A percentile compares a stretch with the other conserved stretches of the same genome.
Conservation (phyloP, 164 flowering plant genomes). For the Macadamia tetraphylla region DNA sequence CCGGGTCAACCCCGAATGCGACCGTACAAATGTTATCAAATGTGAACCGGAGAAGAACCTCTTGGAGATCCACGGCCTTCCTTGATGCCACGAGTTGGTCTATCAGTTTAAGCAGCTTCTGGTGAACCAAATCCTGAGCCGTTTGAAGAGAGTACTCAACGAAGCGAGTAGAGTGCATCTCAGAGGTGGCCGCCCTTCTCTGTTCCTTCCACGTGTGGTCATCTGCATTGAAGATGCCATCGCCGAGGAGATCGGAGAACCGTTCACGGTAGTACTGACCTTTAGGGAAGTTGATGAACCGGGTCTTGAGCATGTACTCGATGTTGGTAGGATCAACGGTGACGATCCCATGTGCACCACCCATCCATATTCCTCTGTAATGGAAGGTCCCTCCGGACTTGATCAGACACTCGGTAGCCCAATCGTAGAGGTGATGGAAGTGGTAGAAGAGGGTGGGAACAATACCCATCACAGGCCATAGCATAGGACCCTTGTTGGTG, state of each 20-base stretch:
- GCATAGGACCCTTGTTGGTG: slow-evolving; percentile 52
- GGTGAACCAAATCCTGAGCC: slow-evolving; percentile 38
- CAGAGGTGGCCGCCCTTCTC: slow-evolving; percentile 40
- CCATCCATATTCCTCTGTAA: slow-evolving; percentile 45
- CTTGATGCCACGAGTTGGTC: slow-evolving; percentile 23
- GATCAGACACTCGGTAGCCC: slow-evolving; percentile 34
- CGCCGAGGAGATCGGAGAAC: slow-evolving; percentile 59
- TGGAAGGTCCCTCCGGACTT: slow-evolving; percentile 40
- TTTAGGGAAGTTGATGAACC: slow-evolving; percentile 73
- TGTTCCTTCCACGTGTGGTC: slow-evolving; percentile 57
- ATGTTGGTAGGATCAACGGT: slow-evolving; percentile 56
- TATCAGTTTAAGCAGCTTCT: slow-evolving; percentile 37
- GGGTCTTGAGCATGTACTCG: slow-evolving; percentile 70
- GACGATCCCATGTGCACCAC: slow-evolving; percentile 36
- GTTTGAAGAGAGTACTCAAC: slow-evolving; percentile 32
- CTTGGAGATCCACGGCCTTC: slow-evolving; percentile 47
- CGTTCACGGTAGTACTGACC: slow-evolving; percentile 55
- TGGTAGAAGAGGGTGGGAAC: slow-evolving; percentile 40
- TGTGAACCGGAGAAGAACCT: slow-evolving; percentile 54
- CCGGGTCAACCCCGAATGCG: slow-evolving; percentile 62
- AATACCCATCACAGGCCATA: slow-evolving; percentile 68
- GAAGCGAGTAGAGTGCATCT: slow-evolving; percentile 55
- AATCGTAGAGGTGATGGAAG: slow-evolving; percentile 27
- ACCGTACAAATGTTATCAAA: slow-evolving; percentile 64
- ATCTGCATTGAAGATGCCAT: slow-evolving; percentile 77